Conservation (phyloP, 305 asterid genomes). For the Fraxinus sp. region DNA sequence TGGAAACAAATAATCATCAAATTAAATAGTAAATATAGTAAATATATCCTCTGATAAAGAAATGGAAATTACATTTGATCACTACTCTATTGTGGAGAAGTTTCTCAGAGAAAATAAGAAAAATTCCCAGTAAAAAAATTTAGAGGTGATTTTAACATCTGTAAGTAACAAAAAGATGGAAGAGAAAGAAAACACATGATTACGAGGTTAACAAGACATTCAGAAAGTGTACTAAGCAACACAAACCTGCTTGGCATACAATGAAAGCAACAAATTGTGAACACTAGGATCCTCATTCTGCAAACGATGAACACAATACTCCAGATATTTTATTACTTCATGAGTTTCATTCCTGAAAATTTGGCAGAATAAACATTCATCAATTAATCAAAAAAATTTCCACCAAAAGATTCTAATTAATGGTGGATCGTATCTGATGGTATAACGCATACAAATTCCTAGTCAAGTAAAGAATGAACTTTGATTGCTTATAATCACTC, state of each 20-base stretch:
- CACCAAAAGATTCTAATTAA: conserved; percentile 5
- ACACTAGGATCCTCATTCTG: conserved; percentile 97
- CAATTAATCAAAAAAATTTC: conserved; percentile 13
- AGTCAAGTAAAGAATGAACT: conserved; percentile 8
- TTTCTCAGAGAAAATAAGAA: background rate
- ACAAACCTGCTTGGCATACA: conserved; percentile 86
- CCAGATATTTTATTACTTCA: conserved; percentile 93
- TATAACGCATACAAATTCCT: background rate
- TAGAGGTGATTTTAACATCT: conserved; percentile 8
- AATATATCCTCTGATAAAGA: background rate
- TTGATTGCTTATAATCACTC: conserved; percentile 17
- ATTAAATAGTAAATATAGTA: too few species aligned
- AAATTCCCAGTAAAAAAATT: background rate
- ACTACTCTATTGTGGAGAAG: background rate
- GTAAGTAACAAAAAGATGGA: background rate
- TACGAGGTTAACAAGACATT: conserved; percentile 21
- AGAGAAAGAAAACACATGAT: conserved; percentile 14
- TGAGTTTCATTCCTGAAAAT: conserved; percentile 93
- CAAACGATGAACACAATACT: conserved; percentile 84
- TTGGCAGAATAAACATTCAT: conserved; percentile 7
- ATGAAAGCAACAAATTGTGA: conserved; percentile 85
- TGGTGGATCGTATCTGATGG: conserved; percentile 18
- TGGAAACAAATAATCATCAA: too few species aligned
- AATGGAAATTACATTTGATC: background rate
- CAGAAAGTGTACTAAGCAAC: conserved; percentile 23